phyloP scores from a whole-genome alignment of 169 alveolate species.

The Toxoplasma gondii region DNA sequence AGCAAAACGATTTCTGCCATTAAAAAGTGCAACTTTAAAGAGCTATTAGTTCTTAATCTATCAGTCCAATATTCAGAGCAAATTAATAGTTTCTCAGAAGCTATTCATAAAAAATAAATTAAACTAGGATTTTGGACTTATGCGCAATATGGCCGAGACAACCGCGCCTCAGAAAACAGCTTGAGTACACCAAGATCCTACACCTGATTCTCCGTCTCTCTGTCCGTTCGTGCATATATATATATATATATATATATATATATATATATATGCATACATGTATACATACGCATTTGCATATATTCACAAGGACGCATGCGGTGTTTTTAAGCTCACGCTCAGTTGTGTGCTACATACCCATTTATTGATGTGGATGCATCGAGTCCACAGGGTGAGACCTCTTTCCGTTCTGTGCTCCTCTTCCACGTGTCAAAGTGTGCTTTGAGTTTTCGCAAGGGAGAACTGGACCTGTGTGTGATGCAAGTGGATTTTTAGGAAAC shows the following conservation, averaged over 20 bases:
- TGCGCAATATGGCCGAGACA: too few relatives aligned
- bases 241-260: neutral
- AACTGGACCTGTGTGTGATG: neutral
- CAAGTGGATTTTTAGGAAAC: neutral
- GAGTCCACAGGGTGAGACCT: too few relatives aligned
- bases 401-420: too few relatives aligned
- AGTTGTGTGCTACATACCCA: too few relatives aligned
- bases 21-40: constrained; percentile 61
- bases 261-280: neutral
- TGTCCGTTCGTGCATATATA: neutral
- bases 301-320: neutral
- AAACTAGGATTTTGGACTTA: too few relatives aligned
- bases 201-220: neutral
- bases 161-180: too few relatives aligned
- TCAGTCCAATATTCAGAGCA: constrained; percentile 59
- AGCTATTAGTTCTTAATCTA: constrained; percentile 46
- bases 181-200: neutral
- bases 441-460: too few relatives aligned
- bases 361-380: too few relatives aligned
- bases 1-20: constrained; percentile 38
- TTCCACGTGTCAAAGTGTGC: too few relatives aligned
- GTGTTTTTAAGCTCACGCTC: neutral
- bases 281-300: neutral
- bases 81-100: constrained; percentile 60
- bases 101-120: constrained; percentile 42